A percentile compares a stretch with the other conserved stretches of the same genome.
Conservation (phyloP, 129 eudicot genomes). For the Mikania micrantha region DNA sequence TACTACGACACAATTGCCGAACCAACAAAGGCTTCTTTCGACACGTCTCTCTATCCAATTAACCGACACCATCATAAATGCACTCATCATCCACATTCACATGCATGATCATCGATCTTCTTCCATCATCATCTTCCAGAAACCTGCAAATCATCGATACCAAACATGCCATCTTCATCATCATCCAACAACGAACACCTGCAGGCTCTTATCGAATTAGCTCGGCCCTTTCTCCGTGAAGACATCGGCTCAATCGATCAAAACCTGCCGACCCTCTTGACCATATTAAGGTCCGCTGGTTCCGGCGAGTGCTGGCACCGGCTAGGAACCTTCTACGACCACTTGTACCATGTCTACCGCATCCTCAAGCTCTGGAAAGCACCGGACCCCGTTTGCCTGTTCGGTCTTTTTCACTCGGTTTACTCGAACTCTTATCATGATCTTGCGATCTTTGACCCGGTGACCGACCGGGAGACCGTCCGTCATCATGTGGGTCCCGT, state of each 20-base stretch:
- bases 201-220: slow-evolving; percentile 32
- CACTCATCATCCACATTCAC: not conserved
- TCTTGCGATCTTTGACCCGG: slow-evolving; percentile 86
- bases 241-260: slow-evolving; percentile 43
- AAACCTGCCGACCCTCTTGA: slow-evolving; percentile 45
- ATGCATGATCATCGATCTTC: slow-evolving; percentile 11
- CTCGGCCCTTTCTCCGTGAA: slow-evolving; percentile 75
- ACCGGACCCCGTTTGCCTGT: slow-evolving; percentile 63
- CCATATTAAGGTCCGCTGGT: slow-evolving; percentile 67
- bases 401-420: slow-evolving; percentile 90
- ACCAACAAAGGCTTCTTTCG: not conserved
- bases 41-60: slow-evolving; percentile 9
- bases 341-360: slow-evolving; percentile 60
- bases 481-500: slow-evolving; percentile 55
- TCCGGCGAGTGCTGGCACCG: slow-evolving; percentile 98
- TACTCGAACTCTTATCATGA: slow-evolving; percentile 91
- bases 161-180: slow-evolving; percentile 26
- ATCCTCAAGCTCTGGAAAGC: slow-evolving; percentile 87
- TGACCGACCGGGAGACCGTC: slow-evolving; percentile 64
- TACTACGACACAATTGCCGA: not conserved
- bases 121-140: not conserved
- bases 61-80: not conserved
- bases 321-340: slow-evolving; percentile 82
- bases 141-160: not conserved
- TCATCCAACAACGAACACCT: slow-evolving; percentile 17